Evolutionary conservation across 2,329 filamentous ascomycete genomes (phyloP).

Genomic region (Acephala macrosclerotiorum): DNA sequence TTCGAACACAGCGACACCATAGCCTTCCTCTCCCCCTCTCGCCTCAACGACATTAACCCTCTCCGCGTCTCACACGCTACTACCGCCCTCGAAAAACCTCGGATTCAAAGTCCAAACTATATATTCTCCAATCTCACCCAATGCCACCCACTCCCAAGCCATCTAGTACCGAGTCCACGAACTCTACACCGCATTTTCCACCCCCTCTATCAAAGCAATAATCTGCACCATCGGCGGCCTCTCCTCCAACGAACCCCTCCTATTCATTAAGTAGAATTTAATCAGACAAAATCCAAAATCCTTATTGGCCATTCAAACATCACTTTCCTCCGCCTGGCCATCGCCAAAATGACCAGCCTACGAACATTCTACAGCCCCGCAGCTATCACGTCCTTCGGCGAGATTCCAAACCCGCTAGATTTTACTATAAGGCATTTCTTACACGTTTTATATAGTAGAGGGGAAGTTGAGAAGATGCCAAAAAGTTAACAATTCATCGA

Average conservation of each 20-base stretch:
- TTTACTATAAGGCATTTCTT: constrained; percentile 37
- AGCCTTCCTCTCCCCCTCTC: constrained; percentile 42
- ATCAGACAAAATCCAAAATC: constrained; percentile 43
- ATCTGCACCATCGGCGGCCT: constrained; percentile 41
- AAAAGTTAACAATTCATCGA: not conserved
- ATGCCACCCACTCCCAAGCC: constrained; percentile 24
- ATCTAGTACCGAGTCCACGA: constrained; percentile 31
- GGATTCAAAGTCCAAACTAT: constrained; percentile 36
- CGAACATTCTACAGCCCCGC: constrained; percentile 44
- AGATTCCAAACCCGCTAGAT: constrained; percentile 30
- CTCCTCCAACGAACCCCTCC: constrained; percentile 40
- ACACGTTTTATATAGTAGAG: constrained; percentile 18
- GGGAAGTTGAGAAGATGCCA: constrained; percentile 9
- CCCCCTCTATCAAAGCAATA: constrained; percentile 38
- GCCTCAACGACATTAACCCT: constrained; percentile 39
- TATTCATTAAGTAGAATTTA: constrained; percentile 40
- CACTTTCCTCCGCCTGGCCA: constrained; percentile 40
- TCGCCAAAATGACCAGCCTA: constrained; percentile 33
- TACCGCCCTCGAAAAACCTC: constrained; percentile 23
- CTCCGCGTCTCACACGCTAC: constrained; percentile 28
- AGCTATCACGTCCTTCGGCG: constrained; percentile 38
- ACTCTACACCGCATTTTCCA: constrained; percentile 38
- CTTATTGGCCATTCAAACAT: constrained; percentile 45
- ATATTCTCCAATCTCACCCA: constrained; percentile 21
- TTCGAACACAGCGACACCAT: constrained; percentile 41